Conservation (phyloP, 1,284 basidiomycete genomes). For the Phlebopus sp. region DNA sequence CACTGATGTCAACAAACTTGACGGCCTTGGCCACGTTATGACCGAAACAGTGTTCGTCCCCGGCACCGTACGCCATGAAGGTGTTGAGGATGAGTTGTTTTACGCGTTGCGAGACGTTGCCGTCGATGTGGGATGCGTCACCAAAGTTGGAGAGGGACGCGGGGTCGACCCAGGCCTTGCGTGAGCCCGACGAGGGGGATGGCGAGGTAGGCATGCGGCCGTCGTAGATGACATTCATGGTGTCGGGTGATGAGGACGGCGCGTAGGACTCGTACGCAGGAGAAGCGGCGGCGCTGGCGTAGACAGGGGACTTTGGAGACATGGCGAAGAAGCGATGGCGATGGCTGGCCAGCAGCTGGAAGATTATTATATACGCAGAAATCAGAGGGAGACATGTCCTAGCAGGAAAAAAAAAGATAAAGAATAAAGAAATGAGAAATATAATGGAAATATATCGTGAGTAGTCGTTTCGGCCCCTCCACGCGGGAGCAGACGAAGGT, state of each 20-base stretch:
- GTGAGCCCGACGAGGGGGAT: conserved; percentile 1
- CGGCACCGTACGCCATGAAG: conserved; percentile 64
- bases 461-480: conserved; percentile 27
- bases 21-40: conserved; percentile 56
- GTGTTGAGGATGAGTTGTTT: conserved; percentile 67
- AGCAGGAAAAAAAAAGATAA: conserved; percentile 14
- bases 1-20: conserved; percentile 56
- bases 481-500: conserved; percentile 15
- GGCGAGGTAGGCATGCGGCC: conserved; percentile 14
- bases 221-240: conserved; percentile 20
- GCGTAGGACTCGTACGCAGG: conserved; percentile 27
- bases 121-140: conserved; percentile 52
- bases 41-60: conserved; percentile 56
- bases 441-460: conserved; percentile 29
- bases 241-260: conserved; percentile 19
- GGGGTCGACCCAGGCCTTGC: conserved; percentile 61
- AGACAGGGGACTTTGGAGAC: conserved; percentile 27
- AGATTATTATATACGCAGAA: conserved; percentile 1
- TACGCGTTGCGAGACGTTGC: conserved; percentile 56
- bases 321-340: too few species aligned
- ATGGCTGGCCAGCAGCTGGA: too few species aligned
- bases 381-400: conserved; percentile 29
- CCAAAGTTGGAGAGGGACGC: conserved; percentile 51
- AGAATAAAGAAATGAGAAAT: conserved; percentile 14
- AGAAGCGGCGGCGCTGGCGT: conserved; percentile 29